These are phyloP conservation scores for Starmerella geochares DNA, from an alignment of 805 yeast species.

Conservation along the genomic window DNA sequence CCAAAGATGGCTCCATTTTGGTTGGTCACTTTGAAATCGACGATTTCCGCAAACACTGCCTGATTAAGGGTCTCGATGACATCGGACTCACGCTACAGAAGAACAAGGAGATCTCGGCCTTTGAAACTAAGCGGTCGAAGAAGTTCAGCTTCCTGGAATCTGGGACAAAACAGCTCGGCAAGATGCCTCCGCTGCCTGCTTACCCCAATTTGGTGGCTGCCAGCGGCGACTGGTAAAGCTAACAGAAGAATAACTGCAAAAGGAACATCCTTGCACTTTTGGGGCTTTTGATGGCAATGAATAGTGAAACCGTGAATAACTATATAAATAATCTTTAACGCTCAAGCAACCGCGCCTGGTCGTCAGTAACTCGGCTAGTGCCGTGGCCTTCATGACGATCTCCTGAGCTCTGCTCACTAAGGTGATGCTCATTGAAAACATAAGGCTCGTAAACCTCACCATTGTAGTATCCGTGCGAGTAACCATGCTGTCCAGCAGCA, in stretches of 20 bases:
- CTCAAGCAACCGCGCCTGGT: background rate
- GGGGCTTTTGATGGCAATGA: no score
- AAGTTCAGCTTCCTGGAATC: conserved; percentile 89
- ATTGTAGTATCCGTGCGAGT: background rate
- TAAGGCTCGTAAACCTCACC: background rate
- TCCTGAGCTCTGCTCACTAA: background rate
- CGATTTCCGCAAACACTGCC: conserved; percentile 85
- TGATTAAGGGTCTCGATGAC: conserved; percentile 90
- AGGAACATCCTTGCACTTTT: background rate
- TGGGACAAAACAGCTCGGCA: conserved; percentile 41
- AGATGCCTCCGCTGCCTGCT: conserved; percentile 20
- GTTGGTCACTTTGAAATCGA: conserved; percentile 81
- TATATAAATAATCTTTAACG: background rate
- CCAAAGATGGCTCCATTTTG: conserved; percentile 54
- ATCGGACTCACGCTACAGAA: conserved; percentile 91
- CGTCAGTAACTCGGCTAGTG: background rate
- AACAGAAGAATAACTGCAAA: background rate
- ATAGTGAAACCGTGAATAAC: background rate
- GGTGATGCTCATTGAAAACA: background rate
- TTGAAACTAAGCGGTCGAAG: conserved; percentile 65
- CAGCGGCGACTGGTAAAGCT: conserved; percentile 19
- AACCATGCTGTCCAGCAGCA: conserved; percentile 3
- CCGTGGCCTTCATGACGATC: background rate
- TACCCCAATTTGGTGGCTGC: conserved; percentile 19
- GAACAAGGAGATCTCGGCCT: conserved; percentile 62